Evolutionary conservation across 176 grass and related monocot species (phyloP).

Genomic region (Triticum timopheevii): DNA sequence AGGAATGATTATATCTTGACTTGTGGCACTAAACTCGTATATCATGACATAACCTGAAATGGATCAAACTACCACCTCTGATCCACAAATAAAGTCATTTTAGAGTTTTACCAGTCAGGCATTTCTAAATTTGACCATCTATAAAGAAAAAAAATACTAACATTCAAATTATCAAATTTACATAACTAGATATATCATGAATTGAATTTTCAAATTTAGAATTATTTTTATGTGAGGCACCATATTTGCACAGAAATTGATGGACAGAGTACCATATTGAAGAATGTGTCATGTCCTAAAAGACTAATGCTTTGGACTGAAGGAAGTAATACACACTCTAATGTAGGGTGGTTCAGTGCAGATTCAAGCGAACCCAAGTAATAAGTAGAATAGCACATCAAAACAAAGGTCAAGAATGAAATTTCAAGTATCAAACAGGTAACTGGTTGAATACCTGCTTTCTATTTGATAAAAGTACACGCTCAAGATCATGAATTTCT

Average conservation of each 20-base stretch:
- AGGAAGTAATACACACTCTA: background rate
- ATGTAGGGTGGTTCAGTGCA: background rate
- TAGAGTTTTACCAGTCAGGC: background rate
- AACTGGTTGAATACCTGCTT: conserved; percentile 66
- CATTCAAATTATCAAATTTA: background rate
- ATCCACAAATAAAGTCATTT: background rate
- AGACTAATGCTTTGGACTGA: background rate
- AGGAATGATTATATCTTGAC: background rate
- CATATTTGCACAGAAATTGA: conserved; percentile 2
- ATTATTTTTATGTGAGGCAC: background rate
- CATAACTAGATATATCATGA: background rate
- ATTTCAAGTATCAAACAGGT: conserved; percentile 20
- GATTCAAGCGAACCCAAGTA: background rate
- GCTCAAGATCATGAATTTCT: conserved; percentile 93
- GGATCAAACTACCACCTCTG: conserved; percentile 22
- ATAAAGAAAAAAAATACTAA: background rate
- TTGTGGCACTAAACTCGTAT: background rate
- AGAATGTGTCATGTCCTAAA: background rate
- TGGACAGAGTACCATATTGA: background rate
- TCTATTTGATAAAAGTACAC: conserved; percentile 80
- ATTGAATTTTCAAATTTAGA: background rate
- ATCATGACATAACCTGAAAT: conserved; percentile 9
- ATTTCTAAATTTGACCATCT: background rate
- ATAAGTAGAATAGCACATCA: background rate
- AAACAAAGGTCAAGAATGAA: conserved; percentile 14